phyloP scores from a whole-genome alignment of 148 eudicot species.

The Pharnaceum exiguum region DNA sequence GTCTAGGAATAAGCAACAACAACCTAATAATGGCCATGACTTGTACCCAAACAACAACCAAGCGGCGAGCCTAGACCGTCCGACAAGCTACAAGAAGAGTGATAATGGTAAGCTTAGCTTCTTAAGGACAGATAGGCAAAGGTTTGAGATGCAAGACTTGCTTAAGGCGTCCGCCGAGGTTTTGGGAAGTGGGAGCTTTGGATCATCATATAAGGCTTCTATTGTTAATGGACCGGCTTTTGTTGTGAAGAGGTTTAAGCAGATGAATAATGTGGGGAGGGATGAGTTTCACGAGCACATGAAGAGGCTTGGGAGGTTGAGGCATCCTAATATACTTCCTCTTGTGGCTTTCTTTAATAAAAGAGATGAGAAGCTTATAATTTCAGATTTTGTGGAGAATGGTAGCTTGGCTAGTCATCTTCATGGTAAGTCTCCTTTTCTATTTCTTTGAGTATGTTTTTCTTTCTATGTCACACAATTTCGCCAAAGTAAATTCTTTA shows the following conservation, averaged over 20 bases:
- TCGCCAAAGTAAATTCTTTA: no score
- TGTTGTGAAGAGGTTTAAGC: conserved; percentile 79
- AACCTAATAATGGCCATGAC: background rate
- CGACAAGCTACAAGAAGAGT: conserved; percentile 31
- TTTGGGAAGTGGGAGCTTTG: conserved; percentile 80
- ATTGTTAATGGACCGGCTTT: conserved; percentile 41
- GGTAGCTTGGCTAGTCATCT: conserved; percentile 91
- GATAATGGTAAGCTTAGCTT: conserved; percentile 47
- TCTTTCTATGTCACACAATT: background rate
- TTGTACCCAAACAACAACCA: background rate
- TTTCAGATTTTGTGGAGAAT: conserved; percentile 66
- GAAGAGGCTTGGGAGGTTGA: conserved; percentile 60
- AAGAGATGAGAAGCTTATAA: conserved; percentile 79
- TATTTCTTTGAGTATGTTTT: background rate
- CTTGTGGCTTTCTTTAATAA: conserved; percentile 73
- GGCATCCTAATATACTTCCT: conserved; percentile 71
- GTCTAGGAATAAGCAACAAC: conserved; percentile 10
- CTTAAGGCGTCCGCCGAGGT: conserved; percentile 83
- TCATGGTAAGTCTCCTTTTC: conserved; percentile 50
- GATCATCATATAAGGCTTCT: conserved; percentile 80
- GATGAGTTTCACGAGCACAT: conserved; percentile 72
- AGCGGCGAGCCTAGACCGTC: conserved; percentile 22
- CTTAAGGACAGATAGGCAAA: conserved; percentile 46
- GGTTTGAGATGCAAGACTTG: conserved; percentile 64
- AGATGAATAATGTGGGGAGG: conserved; percentile 66